Evolutionary conservation across 768 basidiomycete species (phyloP).

Genomic region (Leccinum disarticulatum): DNA sequence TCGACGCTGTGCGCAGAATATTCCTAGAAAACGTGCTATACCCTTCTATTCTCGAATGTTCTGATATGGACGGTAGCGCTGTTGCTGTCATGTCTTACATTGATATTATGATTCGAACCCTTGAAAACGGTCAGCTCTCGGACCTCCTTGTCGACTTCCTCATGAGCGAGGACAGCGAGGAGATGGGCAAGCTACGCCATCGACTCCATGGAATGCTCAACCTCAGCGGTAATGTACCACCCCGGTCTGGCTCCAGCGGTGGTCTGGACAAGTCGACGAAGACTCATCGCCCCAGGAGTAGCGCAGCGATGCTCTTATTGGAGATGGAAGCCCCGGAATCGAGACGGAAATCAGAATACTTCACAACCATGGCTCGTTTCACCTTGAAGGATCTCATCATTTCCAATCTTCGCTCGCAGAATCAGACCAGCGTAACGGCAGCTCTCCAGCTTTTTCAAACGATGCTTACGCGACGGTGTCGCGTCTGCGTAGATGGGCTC

Average conservation of each 20-base stretch:
- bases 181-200: conserved; percentile 47
- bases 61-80: conserved; percentile 90
- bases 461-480: conserved; percentile 69
- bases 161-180: conserved; percentile 81
- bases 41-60: conserved; percentile 90
- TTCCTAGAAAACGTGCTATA: conserved; percentile 94
- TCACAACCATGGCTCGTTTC: conserved; percentile 85
- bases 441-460: conserved; percentile 82
- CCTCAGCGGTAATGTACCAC: conserved; percentile 36
- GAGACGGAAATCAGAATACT: conserved; percentile 72
- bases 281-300: conserved; percentile 70
- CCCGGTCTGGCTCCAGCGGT: conserved; percentile 31
- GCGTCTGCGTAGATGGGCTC: conserved; percentile 61
- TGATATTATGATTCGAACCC: conserved; percentile 79
- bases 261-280: conserved; percentile 43
- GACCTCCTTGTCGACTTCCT: conserved; percentile 77
- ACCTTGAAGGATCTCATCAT: conserved; percentile 87
- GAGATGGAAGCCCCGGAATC: conserved; percentile 81
- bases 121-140: conserved; percentile 65
- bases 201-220: conserved; percentile 44
- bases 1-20: conserved; percentile 78
- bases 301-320: conserved; percentile 88
- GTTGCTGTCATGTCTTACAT: conserved; percentile 96
- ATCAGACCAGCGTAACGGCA: conserved; percentile 64
- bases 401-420: conserved; percentile 71